Base-by-base conservation (phyloP, 805 yeast species). In the Kodamaea kaohsiungensis region DNA sequence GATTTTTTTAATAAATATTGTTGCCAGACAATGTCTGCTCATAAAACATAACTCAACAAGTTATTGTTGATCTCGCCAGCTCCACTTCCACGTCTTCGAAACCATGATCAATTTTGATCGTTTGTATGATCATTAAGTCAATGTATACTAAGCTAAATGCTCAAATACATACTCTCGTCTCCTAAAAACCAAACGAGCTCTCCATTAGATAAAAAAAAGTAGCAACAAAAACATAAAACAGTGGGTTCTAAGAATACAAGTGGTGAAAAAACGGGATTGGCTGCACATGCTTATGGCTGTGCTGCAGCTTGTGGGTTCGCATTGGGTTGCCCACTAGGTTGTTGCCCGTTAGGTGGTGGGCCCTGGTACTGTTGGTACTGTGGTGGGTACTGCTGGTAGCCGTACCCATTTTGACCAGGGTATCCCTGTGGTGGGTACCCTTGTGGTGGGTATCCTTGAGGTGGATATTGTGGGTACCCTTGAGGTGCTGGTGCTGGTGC, bases 291-390 rank as follows among this genome's bases (percentile, higher is more conserved):
- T 12, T 17, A 40, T 40, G 17, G 19, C 45, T 40, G 19, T 27
- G 25, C 39, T 13, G 48, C 38, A 2, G 35, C 16, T 18, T 25
- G 38, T 15, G 35, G 35, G 35, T 30, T 30, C 3, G 35, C 35
- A 30, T 30, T 15, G 5, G 48, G 38, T 18, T 46, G 35, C 17
- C 48, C 48, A 12, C 30, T 46, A n/a, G 48, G 49, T 15, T 37
- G 43, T 18, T 40, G 43, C 18, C 48, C 48, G 43, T 59, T 63
- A 46, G 54, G 65, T 42, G 62, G 65, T 19, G 59, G 66, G 49
- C 61, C 67, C 46, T 59, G 69, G 25, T 55, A 60, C 48, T 60
- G 63, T 2, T 64, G 65, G 58, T 58, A 65, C 53, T 66, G 73
- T 15, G 70, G 64, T 13, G 63, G 65, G 40, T 55, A 52, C 47